Evolutionary conservation across 78 protist genomes (phyloP).

Genomic region (Planoprotostelium fungivorum): DNA sequence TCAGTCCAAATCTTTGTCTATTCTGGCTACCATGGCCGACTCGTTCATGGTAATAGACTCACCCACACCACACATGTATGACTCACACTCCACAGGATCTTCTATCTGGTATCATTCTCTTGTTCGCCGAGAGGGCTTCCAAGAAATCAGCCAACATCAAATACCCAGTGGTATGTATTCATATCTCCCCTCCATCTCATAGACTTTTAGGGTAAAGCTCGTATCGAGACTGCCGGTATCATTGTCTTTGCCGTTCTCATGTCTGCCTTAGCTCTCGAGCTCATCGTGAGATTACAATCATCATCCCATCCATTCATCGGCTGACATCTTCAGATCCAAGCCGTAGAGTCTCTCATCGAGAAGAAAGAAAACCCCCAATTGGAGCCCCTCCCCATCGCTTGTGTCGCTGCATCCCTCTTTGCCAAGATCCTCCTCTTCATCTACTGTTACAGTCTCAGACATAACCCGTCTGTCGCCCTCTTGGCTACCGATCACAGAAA

Average conservation of each 20-base stretch:
- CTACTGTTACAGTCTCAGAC: conserved; percentile 47
- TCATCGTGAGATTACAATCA: conserved; percentile 33
- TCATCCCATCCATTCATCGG: neutral
- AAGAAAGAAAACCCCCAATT: conserved; percentile 5
- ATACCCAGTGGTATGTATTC: conserved; percentile 45
- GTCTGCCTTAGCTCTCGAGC: conserved; percentile 63
- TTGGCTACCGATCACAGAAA: conserved; percentile 77
- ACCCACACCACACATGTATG: neutral
- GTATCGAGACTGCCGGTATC: conserved; percentile 78
- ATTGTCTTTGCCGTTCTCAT: conserved; percentile 73
- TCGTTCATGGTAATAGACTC: conserved; percentile 39
- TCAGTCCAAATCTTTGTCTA: conserved; percentile 57
- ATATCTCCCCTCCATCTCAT: neutral
- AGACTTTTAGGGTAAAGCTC: conserved; percentile 45
- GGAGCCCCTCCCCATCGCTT: neutral
- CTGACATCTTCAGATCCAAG: neutral
- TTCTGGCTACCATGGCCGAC: conserved; percentile 63
- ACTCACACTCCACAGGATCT: conserved; percentile 29
- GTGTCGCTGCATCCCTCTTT: conserved; percentile 43
- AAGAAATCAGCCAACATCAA: conserved; percentile 23
- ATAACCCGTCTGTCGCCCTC: conserved; percentile 40
- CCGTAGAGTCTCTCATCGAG: neutral
- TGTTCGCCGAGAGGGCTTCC: conserved; percentile 43
- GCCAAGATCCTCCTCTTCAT: conserved; percentile 56
- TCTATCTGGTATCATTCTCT: conserved; percentile 69